These are phyloP conservation scores for Allium fistulosum DNA, from an alignment of 106 monocot genomes.

Conservation along the genomic window DNA sequence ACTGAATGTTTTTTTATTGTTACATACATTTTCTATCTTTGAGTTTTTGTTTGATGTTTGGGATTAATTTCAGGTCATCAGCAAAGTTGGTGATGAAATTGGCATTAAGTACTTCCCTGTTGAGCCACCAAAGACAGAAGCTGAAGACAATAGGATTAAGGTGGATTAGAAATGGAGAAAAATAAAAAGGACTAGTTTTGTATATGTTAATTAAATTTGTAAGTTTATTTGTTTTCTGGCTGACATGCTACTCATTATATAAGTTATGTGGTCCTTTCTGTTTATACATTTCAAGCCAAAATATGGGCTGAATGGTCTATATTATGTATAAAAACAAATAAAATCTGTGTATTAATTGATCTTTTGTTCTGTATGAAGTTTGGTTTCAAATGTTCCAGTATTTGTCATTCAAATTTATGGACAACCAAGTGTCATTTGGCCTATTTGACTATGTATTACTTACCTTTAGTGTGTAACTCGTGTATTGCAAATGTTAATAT, in stretches of 20 bases:
- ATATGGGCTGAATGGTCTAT: too few species aligned
- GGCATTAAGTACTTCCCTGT: constrained; percentile 94
- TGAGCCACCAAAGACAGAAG: constrained; percentile 2
- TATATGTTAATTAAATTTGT: neutral
- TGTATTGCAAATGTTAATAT: too few species aligned
- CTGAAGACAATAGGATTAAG: constrained; percentile 2
- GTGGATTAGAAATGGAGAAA: neutral
- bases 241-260: neutral
- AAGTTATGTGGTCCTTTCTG: too few species aligned
- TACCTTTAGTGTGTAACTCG: too few species aligned
- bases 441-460: too few species aligned
- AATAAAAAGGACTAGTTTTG: neutral
- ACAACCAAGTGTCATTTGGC: too few species aligned
- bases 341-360: too few species aligned
- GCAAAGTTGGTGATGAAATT: constrained; percentile 84
- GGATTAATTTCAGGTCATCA: constrained; percentile 25
- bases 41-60: constrained; percentile 1
- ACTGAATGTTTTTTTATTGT: neutral
- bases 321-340: too few species aligned
- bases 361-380: too few species aligned
- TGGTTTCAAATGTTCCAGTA: too few species aligned
- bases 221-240: constrained; percentile 1
- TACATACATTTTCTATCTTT: neutral
- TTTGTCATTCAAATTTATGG: too few species aligned
- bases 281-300: too few species aligned